phyloP scores from a whole-genome alignment of 1,284 basidiomycete species.

The Tilletia indica region DNA sequence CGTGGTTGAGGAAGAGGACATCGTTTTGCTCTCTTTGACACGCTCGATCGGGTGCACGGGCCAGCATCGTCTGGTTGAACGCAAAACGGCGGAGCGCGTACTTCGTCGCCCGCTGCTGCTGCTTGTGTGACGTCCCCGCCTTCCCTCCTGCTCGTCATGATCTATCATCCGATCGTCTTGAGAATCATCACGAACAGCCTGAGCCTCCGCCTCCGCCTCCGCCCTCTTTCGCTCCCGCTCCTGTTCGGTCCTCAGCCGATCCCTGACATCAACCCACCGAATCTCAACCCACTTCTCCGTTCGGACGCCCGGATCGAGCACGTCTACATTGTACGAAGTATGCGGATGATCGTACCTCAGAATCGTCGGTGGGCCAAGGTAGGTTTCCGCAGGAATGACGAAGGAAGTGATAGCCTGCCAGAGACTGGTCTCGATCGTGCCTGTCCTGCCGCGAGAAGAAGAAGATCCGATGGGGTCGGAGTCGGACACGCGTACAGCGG shows the following conservation, averaged over 20 bases:
- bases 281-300: neutral
- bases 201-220: neutral
- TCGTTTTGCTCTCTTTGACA: neutral
- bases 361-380: slow-evolving; percentile 3
- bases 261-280: neutral
- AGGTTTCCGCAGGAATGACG: neutral
- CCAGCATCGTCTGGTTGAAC: slow-evolving; percentile 7
- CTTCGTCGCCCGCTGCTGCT: no score
- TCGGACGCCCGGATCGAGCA: neutral
- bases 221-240: neutral
- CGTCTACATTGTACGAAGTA: neutral
- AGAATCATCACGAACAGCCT: no score
- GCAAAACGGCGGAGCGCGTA: neutral
- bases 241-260: neutral
- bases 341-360: neutral
- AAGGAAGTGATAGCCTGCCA: slow-evolving; percentile 7
- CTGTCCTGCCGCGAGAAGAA: no score
- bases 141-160: no score
- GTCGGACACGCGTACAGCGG: slow-evolving; percentile 7
- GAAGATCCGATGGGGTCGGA: neutral
- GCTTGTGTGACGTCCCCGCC: no score
- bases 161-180: no score
- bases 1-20: no score
- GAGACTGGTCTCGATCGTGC: neutral
- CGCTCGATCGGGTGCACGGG: slow-evolving; percentile 4